Evolutionary conservation across 192 early-diverging fungal species (phyloP).

Genomic region (Geranomyces variabilis): DNA sequence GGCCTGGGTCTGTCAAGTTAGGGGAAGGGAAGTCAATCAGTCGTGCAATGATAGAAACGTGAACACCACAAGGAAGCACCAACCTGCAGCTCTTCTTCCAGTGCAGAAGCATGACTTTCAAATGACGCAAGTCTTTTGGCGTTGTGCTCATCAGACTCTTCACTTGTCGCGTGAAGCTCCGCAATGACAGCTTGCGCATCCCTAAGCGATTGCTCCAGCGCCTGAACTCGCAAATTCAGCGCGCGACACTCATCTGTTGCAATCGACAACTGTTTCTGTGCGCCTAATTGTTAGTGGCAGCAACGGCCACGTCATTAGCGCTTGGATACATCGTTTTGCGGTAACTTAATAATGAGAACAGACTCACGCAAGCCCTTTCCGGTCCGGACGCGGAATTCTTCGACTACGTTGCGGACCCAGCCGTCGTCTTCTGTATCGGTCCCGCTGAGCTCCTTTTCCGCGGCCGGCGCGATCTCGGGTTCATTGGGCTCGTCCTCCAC

Average conservation of each 20-base stretch:
- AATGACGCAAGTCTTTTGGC: constrained; percentile 6
- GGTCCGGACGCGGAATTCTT: constrained; percentile 49
- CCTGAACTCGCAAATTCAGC: constrained; percentile 18
- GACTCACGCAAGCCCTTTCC: constrained; percentile 32
- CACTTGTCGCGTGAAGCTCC: constrained; percentile 6
- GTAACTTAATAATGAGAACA: no score
- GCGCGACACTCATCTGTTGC: background rate
- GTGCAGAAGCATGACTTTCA: background rate
- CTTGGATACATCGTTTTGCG: no score
- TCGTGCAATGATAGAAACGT: no score
- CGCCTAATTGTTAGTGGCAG: no score
- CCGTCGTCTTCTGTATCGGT: constrained; percentile 35
- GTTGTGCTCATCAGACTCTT: constrained; percentile 11
- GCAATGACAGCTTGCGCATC: constrained; percentile 9
- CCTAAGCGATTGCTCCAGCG: background rate
- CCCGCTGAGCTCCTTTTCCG: background rate
- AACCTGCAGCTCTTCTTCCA: constrained; percentile 14
- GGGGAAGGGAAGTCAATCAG: no score
- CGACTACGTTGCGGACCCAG: constrained; percentile 44
- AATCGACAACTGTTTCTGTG: constrained; percentile 22
- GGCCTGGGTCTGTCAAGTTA: no score
- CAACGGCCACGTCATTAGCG: constrained; percentile 22
- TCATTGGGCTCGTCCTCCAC: background rate
- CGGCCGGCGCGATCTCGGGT: background rate
- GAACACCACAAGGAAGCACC: no score